Evolutionary conservation across 495 filamentous ascomycete genomes (phyloP).

Genomic region (Penicillium diatomitis): DNA sequence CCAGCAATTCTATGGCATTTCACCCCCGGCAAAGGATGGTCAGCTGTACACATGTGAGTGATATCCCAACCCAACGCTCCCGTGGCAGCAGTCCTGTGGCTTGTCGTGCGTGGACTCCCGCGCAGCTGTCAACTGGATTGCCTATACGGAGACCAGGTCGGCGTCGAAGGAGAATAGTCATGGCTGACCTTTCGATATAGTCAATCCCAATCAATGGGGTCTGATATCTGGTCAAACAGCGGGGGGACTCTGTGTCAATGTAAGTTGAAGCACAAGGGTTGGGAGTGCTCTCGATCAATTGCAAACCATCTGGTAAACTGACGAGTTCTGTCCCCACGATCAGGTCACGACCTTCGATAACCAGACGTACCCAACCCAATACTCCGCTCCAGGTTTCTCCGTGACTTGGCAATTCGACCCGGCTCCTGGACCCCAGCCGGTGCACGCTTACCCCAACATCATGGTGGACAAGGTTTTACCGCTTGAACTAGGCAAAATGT

Average conservation of each 20-base stretch:
- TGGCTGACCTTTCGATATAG: slow-evolving; percentile 1
- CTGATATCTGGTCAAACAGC: slow-evolving; percentile 1
- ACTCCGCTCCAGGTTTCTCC: slow-evolving; percentile 26
- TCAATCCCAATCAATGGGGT: slow-evolving; percentile 30
- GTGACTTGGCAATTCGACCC: slow-evolving; percentile 28
- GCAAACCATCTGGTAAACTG: not conserved
- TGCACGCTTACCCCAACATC: slow-evolving; percentile 34
- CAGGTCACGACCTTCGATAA: slow-evolving; percentile 29
- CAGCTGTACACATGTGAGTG: slow-evolving; percentile 19
- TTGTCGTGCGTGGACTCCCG: no score
- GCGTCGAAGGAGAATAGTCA: no score
- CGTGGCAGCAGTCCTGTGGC: no score
- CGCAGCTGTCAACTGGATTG: no score
- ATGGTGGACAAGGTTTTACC: slow-evolving; percentile 19
- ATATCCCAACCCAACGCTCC: no score
- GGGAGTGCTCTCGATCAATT: no score
- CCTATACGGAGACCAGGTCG: no score
- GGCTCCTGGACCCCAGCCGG: slow-evolving; percentile 14
- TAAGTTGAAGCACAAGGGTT: slow-evolving; percentile 2
- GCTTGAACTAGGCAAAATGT: slow-evolving; percentile 10
- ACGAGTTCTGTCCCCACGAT: not conserved
- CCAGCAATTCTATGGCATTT: slow-evolving; percentile 16
- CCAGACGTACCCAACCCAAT: slow-evolving; percentile 21
- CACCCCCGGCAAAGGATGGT: slow-evolving; percentile 10
- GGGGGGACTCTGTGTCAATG: slow-evolving; percentile 21